Conservation (phyloP, 495 filamentous ascomycete species). For the Penicillium waksmanii region DNA sequence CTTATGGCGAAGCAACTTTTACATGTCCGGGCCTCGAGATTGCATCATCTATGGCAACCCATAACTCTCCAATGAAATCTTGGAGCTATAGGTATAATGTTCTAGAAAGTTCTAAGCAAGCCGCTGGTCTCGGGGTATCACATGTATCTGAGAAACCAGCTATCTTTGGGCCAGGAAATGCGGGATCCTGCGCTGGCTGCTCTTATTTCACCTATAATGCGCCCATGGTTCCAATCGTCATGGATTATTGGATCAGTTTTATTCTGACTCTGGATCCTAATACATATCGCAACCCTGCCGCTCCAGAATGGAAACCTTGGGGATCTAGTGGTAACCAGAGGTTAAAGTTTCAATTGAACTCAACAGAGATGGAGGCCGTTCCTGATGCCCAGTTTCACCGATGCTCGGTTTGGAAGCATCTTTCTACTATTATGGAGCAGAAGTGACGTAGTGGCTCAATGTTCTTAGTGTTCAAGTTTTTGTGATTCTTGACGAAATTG, state of each 20-base stretch:
- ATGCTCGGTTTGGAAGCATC: constrained; percentile 48
- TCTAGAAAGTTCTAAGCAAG: constrained; percentile 44
- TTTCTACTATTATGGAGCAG: constrained; percentile 23
- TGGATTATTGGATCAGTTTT: constrained; percentile 68
- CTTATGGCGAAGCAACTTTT: constrained; percentile 70
- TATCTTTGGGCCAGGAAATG: constrained; percentile 50
- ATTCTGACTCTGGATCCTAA: constrained; percentile 65
- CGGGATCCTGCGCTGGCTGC: constrained; percentile 20
- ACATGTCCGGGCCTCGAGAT: constrained; percentile 57
- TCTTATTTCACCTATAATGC: constrained; percentile 42
- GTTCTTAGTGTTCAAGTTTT: background rate
- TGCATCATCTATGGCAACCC: constrained; percentile 45
- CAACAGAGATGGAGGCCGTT: constrained; percentile 57
- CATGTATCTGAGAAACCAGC: constrained; percentile 65
- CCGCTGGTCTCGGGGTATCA: constrained; percentile 62
- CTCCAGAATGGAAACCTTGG: constrained; percentile 54
- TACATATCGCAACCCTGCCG: constrained; percentile 30
- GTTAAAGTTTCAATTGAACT: constrained; percentile 53
- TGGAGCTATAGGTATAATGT: constrained; percentile 71
- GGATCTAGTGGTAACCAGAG: constrained; percentile 26
- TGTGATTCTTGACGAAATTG: background rate
- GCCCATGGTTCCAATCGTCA: constrained; percentile 54
- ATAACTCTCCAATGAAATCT: constrained; percentile 31
- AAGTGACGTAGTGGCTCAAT: constrained; percentile 8
- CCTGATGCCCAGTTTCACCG: constrained; percentile 41